Base-by-base conservation (phyloP, 1,284 basidiomycete species). In the Cutaneotrichosporon spelunceum region DNA sequence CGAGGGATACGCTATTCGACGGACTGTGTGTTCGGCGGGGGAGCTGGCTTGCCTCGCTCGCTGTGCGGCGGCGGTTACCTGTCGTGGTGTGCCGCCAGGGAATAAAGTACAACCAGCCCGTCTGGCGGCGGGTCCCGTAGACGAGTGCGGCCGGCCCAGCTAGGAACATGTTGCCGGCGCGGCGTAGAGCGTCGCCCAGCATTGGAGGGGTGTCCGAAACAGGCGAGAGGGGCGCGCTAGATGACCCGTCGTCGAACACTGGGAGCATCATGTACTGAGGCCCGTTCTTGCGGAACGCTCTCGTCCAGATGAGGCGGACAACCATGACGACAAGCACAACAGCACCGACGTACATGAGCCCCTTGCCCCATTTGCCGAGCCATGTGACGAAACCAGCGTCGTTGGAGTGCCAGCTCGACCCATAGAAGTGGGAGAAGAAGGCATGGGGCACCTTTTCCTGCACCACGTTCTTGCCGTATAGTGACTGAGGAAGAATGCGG, bases 391-490 rank as follows among this genome's bases (percentile, higher is more conserved):
- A 94, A 9, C 88, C 89, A 21, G 93, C 93, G 77, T 96, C 93
- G 72, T 94, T 92, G 8, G 90, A 87, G 72, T 94, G 91, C 95
- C 95, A 99, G 70, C 90, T 93, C 70, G 91, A 94, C 30, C 94
- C 95, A 73, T 99, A 98, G 80, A 88, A 94, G 79, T 99, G 95
- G 21, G 87, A 84, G 80, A 95, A 97, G 84, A 95, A 98, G 24
- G 93, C 87, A 74, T 95, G 86, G 1, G 92, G 92, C 0, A 90
- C 91, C 72, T 93, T 88, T 49, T 82, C 85, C 36, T 86, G 83
- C 66, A 88, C 87, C 13, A 91, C 91, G 76, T 99, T 99, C 82
- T 99, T 99, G 66, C 95, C 95, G 71, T 99, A 99, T 10, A 98
- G 84, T 6, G 88, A 84, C 79, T 94, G 96, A 26, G 96, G 94